phyloP scores from a whole-genome alignment of 2,329 filamentous ascomycete species.

The Akanthomyces muscarius region DNA sequence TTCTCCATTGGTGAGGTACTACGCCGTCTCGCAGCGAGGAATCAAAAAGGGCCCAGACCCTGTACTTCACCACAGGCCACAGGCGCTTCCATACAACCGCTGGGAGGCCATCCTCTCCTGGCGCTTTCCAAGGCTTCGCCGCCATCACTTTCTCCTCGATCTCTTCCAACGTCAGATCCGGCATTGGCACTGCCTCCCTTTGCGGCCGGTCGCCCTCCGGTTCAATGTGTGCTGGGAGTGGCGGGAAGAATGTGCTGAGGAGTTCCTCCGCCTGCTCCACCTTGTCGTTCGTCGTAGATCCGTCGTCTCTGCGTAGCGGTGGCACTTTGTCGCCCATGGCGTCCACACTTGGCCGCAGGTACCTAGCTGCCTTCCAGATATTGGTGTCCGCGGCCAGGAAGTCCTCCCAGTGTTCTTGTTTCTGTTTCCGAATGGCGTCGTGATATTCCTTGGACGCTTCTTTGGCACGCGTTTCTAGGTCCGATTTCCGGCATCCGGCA shows the following conservation, averaged over 20 bases:
- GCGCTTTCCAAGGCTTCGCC: slow-evolving; percentile 24
- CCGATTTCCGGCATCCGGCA: no score
- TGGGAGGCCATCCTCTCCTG: slow-evolving; percentile 22
- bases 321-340: slow-evolving; percentile 24
- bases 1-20: background rate
- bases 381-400: slow-evolving; percentile 27
- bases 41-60: no score
- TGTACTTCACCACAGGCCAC: slow-evolving; percentile 17
- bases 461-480: slow-evolving; percentile 19
- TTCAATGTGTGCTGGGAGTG: slow-evolving; percentile 18
- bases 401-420: slow-evolving; percentile 24
- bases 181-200: slow-evolving; percentile 14
- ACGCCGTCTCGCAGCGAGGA: no score
- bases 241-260: slow-evolving; percentile 21
- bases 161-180: slow-evolving; percentile 23
- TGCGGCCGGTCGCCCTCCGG: slow-evolving; percentile 18
- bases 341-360: slow-evolving; percentile 24
- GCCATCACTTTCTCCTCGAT: slow-evolving; percentile 22
- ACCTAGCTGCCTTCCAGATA: slow-evolving; percentile 29
- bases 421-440: slow-evolving; percentile 21
- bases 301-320: slow-evolving; percentile 21
- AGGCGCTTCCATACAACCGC: slow-evolving; percentile 21
- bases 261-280: slow-evolving; percentile 22
- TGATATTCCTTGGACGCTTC: slow-evolving; percentile 24
- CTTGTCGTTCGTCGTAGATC: slow-evolving; percentile 19